Conservation (phyloP, 1,284 basidiomycete species). For the Ganoderma sp. region DNA sequence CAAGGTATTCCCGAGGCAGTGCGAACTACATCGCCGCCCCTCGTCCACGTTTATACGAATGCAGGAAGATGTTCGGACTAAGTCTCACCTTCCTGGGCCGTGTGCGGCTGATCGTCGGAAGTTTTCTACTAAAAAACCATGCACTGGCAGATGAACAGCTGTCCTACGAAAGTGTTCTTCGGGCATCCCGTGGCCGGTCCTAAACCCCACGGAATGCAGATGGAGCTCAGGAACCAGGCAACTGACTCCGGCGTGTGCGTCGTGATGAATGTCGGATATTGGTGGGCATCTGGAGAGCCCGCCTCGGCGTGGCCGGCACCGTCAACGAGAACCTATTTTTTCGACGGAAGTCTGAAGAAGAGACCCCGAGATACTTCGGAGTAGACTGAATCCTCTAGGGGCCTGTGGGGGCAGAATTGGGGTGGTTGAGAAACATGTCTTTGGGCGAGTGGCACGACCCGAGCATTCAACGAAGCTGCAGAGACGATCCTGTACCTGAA, state of each 20-base stretch:
- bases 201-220: background rate
- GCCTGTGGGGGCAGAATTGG: too few relatives aligned
- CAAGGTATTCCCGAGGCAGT: background rate
- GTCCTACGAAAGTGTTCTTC: background rate
- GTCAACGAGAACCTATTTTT: too few relatives aligned
- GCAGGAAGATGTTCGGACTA: slow-evolving; percentile 24
- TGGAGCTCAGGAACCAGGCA: background rate
- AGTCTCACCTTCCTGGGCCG: background rate
- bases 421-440: too few relatives aligned
- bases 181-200: background rate
- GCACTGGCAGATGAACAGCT: background rate
- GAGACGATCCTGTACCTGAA: too few relatives aligned
- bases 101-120: slow-evolving; percentile 4
- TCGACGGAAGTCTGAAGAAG: too few relatives aligned
- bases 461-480: too few relatives aligned
- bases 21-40: background rate
- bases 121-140: background rate
- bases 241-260: slow-evolving; percentile 6
- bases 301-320: too few relatives aligned
- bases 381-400: too few relatives aligned
- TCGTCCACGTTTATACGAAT: slow-evolving; percentile 13
- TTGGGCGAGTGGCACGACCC: too few relatives aligned
- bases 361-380: too few relatives aligned
- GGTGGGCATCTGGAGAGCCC: too few relatives aligned
- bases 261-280: too few relatives aligned